A percentile compares a stretch with the other conserved stretches of the same genome.
phyloP scores from a whole-genome alignment of 2,329 filamentous ascomycete genomes.

The Aspergillus fischeri region DNA sequence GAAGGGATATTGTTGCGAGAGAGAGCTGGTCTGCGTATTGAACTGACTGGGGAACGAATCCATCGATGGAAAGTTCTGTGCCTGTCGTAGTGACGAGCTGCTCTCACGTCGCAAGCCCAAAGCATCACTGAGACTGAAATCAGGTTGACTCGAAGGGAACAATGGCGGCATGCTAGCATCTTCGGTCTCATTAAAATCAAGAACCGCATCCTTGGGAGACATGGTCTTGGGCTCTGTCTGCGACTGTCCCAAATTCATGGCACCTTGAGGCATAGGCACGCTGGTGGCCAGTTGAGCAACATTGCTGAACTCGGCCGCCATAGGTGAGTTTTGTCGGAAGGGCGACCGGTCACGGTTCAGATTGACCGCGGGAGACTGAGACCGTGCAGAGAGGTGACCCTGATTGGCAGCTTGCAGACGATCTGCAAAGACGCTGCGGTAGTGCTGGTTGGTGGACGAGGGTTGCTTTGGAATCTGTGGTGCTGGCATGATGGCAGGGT shows the following conservation, averaged over 20 bases:
- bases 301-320: slow-evolving; percentile 46
- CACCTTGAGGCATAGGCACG: slow-evolving; percentile 28
- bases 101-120: slow-evolving; percentile 36
- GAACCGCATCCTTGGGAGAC: slow-evolving; percentile 84
- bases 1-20: slow-evolving; percentile 51
- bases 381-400: slow-evolving; percentile 62
- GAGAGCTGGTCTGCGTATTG: slow-evolving; percentile 38
- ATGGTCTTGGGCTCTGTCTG: slow-evolving; percentile 69
- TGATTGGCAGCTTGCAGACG: slow-evolving; percentile 75
- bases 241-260: slow-evolving; percentile 29
- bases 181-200: slow-evolving; percentile 75
- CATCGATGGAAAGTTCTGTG: slow-evolving; percentile 37
- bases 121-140: slow-evolving; percentile 45
- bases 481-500: slow-evolving; percentile 41
- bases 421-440: slow-evolving; percentile 64
- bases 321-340: slow-evolving; percentile 68
- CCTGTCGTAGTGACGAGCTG: slow-evolving; percentile 31
- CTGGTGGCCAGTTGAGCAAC: slow-evolving; percentile 40
- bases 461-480: slow-evolving; percentile 36
- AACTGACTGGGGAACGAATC: slow-evolving; percentile 40
- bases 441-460: slow-evolving; percentile 25
- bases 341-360: slow-evolving; percentile 69
- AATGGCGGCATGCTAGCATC: slow-evolving; percentile 64
- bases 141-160: slow-evolving; percentile 60
- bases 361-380: slow-evolving; percentile 51